Percentiles rank a stretch among this genome's conserved stretches.
phyloP scores from a whole-genome alignment of 306 rosid species.

The Malus domestica region ASM211411v1 NC_041803.1:27152001-27152500 shows the following conservation, averaged over 20 bases:
- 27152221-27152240: constrained; percentile 97
- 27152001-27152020: neutral
- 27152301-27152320: constrained; percentile 6
- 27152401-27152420: constrained; percentile 34
- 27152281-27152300: constrained; percentile 75
- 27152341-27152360: neutral
- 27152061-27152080: neutral
- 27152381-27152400: constrained; percentile 43
- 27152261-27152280: constrained; percentile 81
- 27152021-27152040: neutral
- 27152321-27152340: neutral
- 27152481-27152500: constrained; percentile 78
- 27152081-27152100: neutral
- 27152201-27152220: constrained; percentile 97
- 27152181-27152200: constrained; percentile 91
- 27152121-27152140: constrained; percentile 37
- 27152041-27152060: neutral
- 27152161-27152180: constrained; percentile 96
- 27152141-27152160: constrained; percentile 97
- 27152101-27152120: constrained; percentile 1
- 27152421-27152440: constrained; percentile 40
- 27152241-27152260: constrained; percentile 72
- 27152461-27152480: constrained; percentile 74
- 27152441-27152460: constrained; percentile 68
- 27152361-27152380: constrained; percentile 66